Percentiles rank a stretch among this genome's conserved stretches.
Conservation (phyloP, 2,329 filamentous ascomycete species). For the Leptographium wingfieldii region DNA sequence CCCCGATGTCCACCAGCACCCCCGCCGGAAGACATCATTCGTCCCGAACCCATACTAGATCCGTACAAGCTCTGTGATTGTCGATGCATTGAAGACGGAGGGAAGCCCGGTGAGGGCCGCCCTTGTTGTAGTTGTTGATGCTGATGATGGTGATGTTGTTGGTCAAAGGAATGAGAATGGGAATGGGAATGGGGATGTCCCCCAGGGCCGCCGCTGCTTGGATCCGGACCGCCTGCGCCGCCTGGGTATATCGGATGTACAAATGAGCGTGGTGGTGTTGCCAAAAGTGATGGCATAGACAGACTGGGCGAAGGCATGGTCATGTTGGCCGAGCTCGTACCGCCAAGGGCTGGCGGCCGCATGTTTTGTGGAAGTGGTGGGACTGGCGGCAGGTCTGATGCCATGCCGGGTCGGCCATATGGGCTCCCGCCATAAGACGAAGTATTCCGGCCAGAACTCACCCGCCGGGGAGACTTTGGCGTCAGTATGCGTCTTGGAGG, state of each 20-base stretch:
- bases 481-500: conserved; percentile 34
- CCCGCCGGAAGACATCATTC: background rate
- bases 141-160: background rate
- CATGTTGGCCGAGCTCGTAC: background rate
- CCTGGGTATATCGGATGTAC: conserved; percentile 9
- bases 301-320: background rate
- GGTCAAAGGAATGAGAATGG: background rate
- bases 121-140: background rate
- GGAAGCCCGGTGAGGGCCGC: background rate
- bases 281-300: background rate
- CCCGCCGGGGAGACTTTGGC: conserved; percentile 43
- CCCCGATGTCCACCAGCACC: background rate
- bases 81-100: background rate
- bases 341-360: background rate
- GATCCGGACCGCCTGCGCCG: background rate
- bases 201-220: background rate
- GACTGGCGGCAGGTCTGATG: conserved; percentile 4
- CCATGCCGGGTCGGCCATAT: background rate
- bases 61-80: background rate
- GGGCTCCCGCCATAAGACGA: background rate
- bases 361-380: conserved; percentile 5
- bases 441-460: conserved; percentile 28
- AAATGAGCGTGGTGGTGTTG: conserved; percentile 12
- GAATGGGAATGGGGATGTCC: background rate
- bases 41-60: background rate